Conservation (phyloP, 345 rosid genomes). For the Luvunga scandens region DNA sequence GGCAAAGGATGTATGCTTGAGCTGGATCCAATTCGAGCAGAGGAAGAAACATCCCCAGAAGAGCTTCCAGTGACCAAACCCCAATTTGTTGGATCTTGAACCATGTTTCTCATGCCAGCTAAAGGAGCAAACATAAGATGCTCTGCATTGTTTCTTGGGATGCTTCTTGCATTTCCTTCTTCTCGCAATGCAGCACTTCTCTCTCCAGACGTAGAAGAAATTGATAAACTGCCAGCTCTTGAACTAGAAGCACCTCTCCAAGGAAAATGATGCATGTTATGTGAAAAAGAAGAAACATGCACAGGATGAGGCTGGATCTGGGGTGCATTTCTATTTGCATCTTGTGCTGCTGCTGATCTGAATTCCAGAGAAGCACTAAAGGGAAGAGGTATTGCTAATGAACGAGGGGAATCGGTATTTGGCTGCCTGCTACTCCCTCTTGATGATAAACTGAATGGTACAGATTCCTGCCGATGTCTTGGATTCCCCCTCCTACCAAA, state of each 20-base stretch:
- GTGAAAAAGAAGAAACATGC: constrained; percentile 47
- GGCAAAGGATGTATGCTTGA: constrained; percentile 47
- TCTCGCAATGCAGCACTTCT: constrained; percentile 42
- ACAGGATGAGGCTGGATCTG: constrained; percentile 45
- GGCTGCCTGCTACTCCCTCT: constrained; percentile 39
- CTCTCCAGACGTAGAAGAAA: constrained; percentile 39
- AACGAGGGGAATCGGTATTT: constrained; percentile 37
- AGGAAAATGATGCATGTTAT: constrained; percentile 45
- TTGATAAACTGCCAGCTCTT: constrained; percentile 44
- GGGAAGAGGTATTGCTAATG: constrained; percentile 37
- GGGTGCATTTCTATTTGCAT: constrained; percentile 34
- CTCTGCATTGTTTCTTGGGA: constrained; percentile 49
- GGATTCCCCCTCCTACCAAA: constrained; percentile 46
- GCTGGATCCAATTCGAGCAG: constrained; percentile 42
- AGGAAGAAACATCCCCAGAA: constrained; percentile 43
- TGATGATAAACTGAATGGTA: constrained; percentile 42
- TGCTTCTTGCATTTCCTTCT: constrained; percentile 46
- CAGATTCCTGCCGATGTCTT: constrained; percentile 54
- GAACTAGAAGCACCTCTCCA: constrained; percentile 54
- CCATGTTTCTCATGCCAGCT: constrained; percentile 48
- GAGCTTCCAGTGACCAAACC: constrained; percentile 50
- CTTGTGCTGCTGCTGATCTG: constrained; percentile 34
- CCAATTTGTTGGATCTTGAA: constrained; percentile 65
- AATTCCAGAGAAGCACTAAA: constrained; percentile 39
- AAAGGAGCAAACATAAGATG: constrained; percentile 50